Conservation (phyloP, 257 asterid species). For the Forsythia suspensa region DNA sequence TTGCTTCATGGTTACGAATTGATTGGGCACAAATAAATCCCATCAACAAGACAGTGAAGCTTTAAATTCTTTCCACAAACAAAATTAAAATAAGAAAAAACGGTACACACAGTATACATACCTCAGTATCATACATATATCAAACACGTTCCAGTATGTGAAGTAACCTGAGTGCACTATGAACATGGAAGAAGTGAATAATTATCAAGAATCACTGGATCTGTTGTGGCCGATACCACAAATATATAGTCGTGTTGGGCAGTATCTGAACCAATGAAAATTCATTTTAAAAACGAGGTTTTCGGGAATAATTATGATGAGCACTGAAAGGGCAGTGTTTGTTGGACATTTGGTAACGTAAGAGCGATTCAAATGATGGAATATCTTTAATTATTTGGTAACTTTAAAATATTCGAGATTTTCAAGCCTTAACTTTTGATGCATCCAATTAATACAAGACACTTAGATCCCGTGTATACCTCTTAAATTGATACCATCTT, state of each 20-base stretch:
- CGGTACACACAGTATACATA: background rate
- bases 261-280: background rate
- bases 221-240: background rate
- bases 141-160: background rate
- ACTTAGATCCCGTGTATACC: background rate
- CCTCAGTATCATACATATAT: background rate
- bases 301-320: background rate
- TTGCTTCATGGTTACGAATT: slow-evolving; percentile 43
- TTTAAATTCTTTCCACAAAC: background rate
- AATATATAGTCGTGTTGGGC: background rate
- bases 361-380: background rate
- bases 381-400: background rate
- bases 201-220: too few relatives aligned
- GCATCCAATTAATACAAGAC: background rate
- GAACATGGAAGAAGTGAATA: background rate
- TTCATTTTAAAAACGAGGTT: too few relatives aligned
- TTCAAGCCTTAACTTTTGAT: background rate
- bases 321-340: background rate
- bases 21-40: slow-evolving; percentile 33
- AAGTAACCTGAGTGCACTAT: background rate
- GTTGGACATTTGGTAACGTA: background rate
- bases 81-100: background rate
- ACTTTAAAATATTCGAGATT: background rate
- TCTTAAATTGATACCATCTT: background rate
- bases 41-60: slow-evolving; percentile 50